Conservation (phyloP, 371 early-diverging fungal species). For the Neoconidiobolus thromboides region DNA sequence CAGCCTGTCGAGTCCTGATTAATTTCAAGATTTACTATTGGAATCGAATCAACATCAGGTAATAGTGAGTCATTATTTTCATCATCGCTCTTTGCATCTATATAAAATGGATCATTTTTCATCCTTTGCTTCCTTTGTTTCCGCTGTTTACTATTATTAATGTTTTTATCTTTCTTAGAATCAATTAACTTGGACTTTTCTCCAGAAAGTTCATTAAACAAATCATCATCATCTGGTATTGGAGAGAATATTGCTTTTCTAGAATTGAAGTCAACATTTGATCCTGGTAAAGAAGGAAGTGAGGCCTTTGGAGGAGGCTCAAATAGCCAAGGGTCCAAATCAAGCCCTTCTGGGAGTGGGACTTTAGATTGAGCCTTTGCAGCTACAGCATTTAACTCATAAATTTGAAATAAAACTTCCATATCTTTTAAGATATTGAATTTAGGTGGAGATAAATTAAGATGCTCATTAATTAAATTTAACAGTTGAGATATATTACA, state of each 20-base stretch:
- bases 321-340: slow-evolving; percentile 63
- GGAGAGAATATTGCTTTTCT: background rate
- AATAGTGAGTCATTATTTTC: slow-evolving; percentile 15
- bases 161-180: background rate
- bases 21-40: slow-evolving; percentile 27
- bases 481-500: background rate
- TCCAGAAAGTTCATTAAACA: slow-evolving; percentile 6
- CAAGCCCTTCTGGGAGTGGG: slow-evolving; percentile 70
- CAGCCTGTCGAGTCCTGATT: background rate
- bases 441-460: background rate
- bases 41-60: slow-evolving; percentile 59
- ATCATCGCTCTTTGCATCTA: slow-evolving; percentile 16
- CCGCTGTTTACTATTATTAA: slow-evolving; percentile 24
- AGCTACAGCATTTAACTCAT: slow-evolving; percentile 82
- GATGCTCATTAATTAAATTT: background rate
- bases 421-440: slow-evolving; percentile 16
- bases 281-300: background rate
- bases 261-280: background rate
- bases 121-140: slow-evolving; percentile 33
- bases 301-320: slow-evolving; percentile 43
- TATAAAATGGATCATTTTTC: slow-evolving; percentile 57
- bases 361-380: slow-evolving; percentile 82
- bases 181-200: slow-evolving; percentile 12
- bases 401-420: slow-evolving; percentile 41
- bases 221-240: slow-evolving; percentile 10